phyloP scores from a whole-genome alignment of 1,139 yeast genomes.

The Zygosaccharomyces pseudobailii region DNA sequence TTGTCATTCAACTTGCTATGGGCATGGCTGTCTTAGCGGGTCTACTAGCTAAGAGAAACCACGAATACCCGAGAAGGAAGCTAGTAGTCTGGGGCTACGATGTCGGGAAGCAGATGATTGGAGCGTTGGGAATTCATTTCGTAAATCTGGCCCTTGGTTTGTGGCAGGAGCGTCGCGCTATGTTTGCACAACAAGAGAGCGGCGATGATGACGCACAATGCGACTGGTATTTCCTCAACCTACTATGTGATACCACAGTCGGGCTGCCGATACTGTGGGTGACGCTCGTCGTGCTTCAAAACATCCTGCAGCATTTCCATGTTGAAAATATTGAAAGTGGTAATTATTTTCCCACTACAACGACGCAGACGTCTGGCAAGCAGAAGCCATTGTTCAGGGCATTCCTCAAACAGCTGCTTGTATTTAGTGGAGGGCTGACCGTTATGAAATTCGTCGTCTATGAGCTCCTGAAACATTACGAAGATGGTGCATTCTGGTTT shows the following conservation, averaged over 20 bases:
- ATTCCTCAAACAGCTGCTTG: constrained; percentile 65
- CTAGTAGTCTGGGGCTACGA: constrained; percentile 89
- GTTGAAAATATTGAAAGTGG: constrained; percentile 73
- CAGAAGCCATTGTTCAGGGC: constrained; percentile 51
- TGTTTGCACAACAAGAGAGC: constrained; percentile 16
- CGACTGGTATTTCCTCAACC: constrained; percentile 87
- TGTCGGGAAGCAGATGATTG: constrained; percentile 82
- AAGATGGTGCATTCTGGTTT: constrained; percentile 39
- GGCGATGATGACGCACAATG: constrained; percentile 54
- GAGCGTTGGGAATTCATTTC: constrained; percentile 79
- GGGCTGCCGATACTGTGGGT: constrained; percentile 82
- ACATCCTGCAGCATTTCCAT: constrained; percentile 44
- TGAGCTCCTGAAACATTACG: constrained; percentile 52
- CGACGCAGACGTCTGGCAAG: constrained; percentile 5
- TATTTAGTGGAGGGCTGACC: constrained; percentile 58
- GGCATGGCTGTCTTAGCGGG: constrained; percentile 75
- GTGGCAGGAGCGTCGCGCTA: constrained; percentile 36
- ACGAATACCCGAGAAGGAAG: constrained; percentile 81
- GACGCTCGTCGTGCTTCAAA: constrained; percentile 42
- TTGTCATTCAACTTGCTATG: constrained; percentile 57
- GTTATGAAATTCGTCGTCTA: constrained; percentile 54
- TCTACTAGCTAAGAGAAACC: constrained; percentile 66
- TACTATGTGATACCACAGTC: constrained; percentile 87
- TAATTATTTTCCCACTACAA: constrained; percentile 43
- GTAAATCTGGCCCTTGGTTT: constrained; percentile 73